Base-by-base conservation (phyloP, 1,139 yeast species). In the Meyerozyma elateridarum region DNA sequence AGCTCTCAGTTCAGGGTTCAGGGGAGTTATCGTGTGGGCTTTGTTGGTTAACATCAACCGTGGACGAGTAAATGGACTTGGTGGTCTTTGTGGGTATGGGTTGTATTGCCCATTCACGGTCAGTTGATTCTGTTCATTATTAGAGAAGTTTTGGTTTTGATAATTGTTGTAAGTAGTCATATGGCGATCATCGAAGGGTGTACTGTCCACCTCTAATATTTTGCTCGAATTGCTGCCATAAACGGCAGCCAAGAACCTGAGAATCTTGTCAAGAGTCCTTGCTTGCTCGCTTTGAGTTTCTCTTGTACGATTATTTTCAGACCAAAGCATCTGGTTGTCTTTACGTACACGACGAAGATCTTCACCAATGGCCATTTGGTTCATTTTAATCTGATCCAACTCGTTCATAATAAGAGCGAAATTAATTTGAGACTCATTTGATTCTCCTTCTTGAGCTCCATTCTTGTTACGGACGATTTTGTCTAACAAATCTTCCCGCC, bases 321-420 rank as follows among this genome's bases (percentile, higher is more conserved):
- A 79, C 98, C 98, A 91, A 33, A 91, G 62, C 45, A 87, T 61
- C 52, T 87, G 89, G 56, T 91, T 91, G 51, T 93, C 98, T 43
- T 80, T 81, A 41, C 89, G 72, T 24, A 91, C 78, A 38, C 96
- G 69, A 44, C 81, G 64, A 37, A 91, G 64, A 50, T 91, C 97
- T 42, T 88, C 94, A 3, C 88, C 75, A 16, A 91, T 84, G 8
- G 85, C 75, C 41, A 76, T 51, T 55, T 91, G 98, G 47, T 85
- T 85, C 46, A 74, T 66, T 50, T 84, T 85, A 40, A 91, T 74
- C 36, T 69, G 69, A 40, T 85, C 94, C 39, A 91, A 61, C 56
- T 93, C 97, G 32, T 68, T 69, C 36, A 89, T 51, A 7, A 91
- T 51, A 21, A 76, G 53, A 32, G 65, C 64, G 15, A 85, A 59